These are phyloP conservation scores for Pseudisothecium myosuroides DNA, from an alignment of 225 moss, liverwort and hornwort genomes.

Conservation along the genomic window DNA sequence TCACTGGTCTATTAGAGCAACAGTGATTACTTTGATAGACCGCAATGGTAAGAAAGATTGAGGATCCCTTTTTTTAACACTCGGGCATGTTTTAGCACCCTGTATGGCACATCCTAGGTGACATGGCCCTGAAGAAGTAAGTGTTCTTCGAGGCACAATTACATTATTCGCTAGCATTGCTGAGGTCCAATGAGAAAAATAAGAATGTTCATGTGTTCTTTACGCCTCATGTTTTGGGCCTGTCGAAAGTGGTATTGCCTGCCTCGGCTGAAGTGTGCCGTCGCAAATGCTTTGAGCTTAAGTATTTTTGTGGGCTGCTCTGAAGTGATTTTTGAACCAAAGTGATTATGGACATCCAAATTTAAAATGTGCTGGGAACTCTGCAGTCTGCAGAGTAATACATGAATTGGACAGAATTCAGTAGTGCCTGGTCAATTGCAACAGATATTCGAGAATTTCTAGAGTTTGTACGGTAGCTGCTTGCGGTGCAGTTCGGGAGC, in stretches of 20 bases:
- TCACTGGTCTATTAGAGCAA: not conserved
- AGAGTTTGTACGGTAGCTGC: not conserved
- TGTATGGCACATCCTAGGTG: not conserved
- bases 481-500: not conserved
- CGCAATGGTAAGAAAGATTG: not conserved
- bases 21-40: not conserved
- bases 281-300: not conserved
- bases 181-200: not conserved
- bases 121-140: not conserved
- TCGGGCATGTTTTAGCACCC: not conserved
- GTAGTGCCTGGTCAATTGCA: not conserved
- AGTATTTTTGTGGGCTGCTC: not conserved
- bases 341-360: not conserved
- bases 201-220: not conserved
- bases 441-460: not conserved
- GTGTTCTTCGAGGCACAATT: not conserved
- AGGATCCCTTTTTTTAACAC: not conserved
- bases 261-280: not conserved
- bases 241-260: not conserved
- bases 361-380: not conserved
- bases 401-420: not conserved
- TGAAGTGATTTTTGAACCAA: not conserved
- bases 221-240: not conserved
- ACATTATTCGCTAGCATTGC: not conserved
- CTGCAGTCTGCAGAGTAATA: not conserved